Evolutionary conservation across 192 early-diverging fungal species (phyloP), one percentile per base, ranked within the genome.

Genomic region (Backusella tuberculispora): DNA sequence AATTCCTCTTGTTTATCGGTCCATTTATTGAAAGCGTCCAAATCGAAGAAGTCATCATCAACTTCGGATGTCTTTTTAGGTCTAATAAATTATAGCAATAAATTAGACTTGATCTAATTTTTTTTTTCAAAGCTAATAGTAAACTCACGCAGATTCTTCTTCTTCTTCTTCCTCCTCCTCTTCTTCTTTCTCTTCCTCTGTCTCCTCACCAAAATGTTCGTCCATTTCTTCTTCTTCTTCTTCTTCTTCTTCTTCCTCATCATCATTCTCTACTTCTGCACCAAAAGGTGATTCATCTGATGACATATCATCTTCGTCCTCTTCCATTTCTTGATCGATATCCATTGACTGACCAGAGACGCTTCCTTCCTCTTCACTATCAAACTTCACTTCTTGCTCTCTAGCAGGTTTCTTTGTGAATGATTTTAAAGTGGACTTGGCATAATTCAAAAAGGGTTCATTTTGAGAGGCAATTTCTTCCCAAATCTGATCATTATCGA

Each of bases 21-120:
- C 74, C 85, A 80, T 68, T 95, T 91, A 17, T 95, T 95, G 87
- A 98, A 98, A 74, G 84, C 80, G 38, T 95, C 93, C 86, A 98
- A 88, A 71, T 97, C 93, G 78, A 99, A 99, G 77, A 98, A 98
- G 17, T 96, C 91, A 81, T 99, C 96, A 76, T 97, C 96, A 0
- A 99, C 82, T 63, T 91, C 88, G 29, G 92, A 92, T 3, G 65
- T 76, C 75, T 86, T 85, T 15, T 38, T 71, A 44, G 64, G 64
- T n/a, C 34, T 56, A 76, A 15, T 45, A 53, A 26, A 34, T 9
- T 12, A 44, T n/a, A 41, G 38, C 8, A 24, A 5, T 2, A 66
- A 68, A 7, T 29, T 21, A 65, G 66, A 1, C 26, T 10, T 21
- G 29, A 34, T 21, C 53, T 53, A 5, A 9, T 47, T 80, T 83